Evolutionary conservation across 2,329 filamentous ascomycete species (phyloP), one percentile per base, ranked within the genome.

Genomic region (Grosmannia penicillata): DNA sequence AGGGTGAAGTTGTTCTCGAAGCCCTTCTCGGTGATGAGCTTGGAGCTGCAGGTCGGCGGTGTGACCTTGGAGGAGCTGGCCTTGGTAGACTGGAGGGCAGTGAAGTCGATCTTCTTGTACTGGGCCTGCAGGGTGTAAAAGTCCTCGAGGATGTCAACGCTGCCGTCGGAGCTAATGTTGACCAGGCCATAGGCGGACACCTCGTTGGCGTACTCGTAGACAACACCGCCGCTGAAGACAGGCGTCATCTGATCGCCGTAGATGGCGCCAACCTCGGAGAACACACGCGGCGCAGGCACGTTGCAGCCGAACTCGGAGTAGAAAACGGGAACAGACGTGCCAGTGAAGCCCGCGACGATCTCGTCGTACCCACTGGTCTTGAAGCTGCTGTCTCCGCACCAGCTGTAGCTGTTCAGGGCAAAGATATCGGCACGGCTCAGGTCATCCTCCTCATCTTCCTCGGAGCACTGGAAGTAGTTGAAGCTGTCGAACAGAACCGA

Each of bases 241-340:
- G 64, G 55, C 11, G 60, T 77, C 79, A 89, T 86, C 46, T 83
- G 50, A 28, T 65, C 51, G 40, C 80, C 70, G 57, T 89, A 89
- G 47, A 91, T 75, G 44, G 76, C 65, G 39, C 63, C 66, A 11
- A 85, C 78, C 59, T 91, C 83, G 47, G 80, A 78, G 61, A 86
- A 91, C 49, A 75, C 59, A 48, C 83, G 79, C 13, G 80, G 77
- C n/a, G 61, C 55, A 13, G 75, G 72, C 27, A 67, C 63, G 62
- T 86, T 89, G 72, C 83, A 89, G 43, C 83, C 83, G 49, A 69
- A 80, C 53, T 91, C 83, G 46, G 78, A 83, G 65, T 83, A 87
- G 68, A 89, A 89, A 49, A 87, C 67, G 24, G 82, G 82, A 27
- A 86, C 69, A 14, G 76, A 72, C 28, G 70, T 72, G 46, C 66